Base-by-base conservation (phyloP, 108 stramenopile genomes). In the Discostella pseudostelligera region DNA sequence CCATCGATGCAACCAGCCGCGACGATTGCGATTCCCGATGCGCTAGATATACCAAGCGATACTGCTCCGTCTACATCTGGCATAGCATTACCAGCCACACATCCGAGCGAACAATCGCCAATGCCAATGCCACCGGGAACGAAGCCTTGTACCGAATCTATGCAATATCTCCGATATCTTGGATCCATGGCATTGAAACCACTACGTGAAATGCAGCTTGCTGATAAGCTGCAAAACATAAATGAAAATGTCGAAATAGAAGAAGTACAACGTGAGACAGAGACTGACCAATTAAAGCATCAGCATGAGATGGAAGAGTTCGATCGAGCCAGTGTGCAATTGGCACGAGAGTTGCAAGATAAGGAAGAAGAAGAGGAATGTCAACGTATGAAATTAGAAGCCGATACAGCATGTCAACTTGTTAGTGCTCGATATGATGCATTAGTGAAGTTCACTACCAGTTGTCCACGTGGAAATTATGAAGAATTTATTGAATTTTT, bases 401-500 rank as follows among this genome's bases (percentile, higher is more conserved):
- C 76, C 29, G 44, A 84, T 73, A 26, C 1, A 28, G 62, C 62
- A 42, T 51, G 70, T 13, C 8, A 24, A 58, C 59, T 25, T 59
- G 82, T 74, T 28, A 78, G 58, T 6, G 14, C 32, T 24, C 44
- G 39, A 10, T 76, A 81, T 53, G 75, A 76, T 51, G 56, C 67
- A 0, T 36, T 81, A 8, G 39, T 66, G 3, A 50, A 48, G 39
- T 81, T 78, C 61, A 48, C 56, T 8, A 17, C 35, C 14, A 28
- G 40, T 0, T 49, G 70, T 54, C 82, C 77, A n/a, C 39, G 74
- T 32, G 81, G 79, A 0, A 87, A 79, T 1, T 91, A 91, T 42
- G 85, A 88, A 61, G 82, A 87, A 28, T 90, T 85, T 80, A 78
- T 90, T 28, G 70, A 67, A 42, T 84, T 70, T 46, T 58, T 75